phyloP scores from a whole-genome alignment of 2,329 filamentous ascomycete genomes.

The Penicillium sp. region DNA sequence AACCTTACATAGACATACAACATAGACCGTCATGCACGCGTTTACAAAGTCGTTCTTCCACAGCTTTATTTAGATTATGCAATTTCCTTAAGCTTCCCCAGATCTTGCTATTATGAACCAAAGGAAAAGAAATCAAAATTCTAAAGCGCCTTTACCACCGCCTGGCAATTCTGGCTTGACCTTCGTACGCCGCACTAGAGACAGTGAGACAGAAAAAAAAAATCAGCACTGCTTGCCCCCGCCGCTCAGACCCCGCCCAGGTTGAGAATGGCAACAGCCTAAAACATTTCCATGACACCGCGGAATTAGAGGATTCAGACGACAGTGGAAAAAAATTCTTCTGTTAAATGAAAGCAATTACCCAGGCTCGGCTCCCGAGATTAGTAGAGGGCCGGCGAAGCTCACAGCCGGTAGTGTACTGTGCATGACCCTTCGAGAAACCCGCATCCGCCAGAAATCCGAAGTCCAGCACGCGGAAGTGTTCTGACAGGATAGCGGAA shows the following conservation, averaged over 20 bases:
- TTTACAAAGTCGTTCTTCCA: background rate
- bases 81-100: background rate
- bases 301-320: too few relatives aligned
- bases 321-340: too few relatives aligned
- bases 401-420: too few relatives aligned
- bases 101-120: background rate
- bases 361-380: too few relatives aligned
- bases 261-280: background rate
- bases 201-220: background rate
- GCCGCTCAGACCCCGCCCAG: background rate
- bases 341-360: too few relatives aligned
- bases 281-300: too few relatives aligned
- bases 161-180: background rate
- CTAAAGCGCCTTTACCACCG: background rate
- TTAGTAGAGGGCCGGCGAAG: too few relatives aligned
- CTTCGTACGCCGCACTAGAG: background rate
- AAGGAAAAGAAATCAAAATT: background rate
- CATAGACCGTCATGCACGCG: background rate
- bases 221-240: too few relatives aligned
- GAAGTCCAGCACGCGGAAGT: too few relatives aligned
- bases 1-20: background rate
- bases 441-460: too few relatives aligned
- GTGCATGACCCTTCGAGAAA: too few relatives aligned
- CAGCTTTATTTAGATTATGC: background rate
- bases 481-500: too few relatives aligned